These are phyloP conservation scores for Penicillium corylophilum DNA, from an alignment of 2,329 filamentous ascomycete genomes.

Conservation along the genomic window DNA sequence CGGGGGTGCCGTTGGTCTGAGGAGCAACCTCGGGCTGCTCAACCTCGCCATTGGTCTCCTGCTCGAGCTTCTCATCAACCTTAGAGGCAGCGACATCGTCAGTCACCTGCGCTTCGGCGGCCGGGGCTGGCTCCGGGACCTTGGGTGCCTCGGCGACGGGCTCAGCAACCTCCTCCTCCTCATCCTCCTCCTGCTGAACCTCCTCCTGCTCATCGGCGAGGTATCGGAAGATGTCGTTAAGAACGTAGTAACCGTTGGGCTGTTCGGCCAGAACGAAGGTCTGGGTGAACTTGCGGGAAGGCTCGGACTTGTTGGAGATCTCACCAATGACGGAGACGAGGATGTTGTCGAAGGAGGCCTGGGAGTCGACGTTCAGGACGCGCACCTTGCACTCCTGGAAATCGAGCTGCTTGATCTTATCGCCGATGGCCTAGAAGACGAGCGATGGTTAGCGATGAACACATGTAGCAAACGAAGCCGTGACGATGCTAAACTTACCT, in stretches of 20 bases:
- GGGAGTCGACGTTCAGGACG: constrained; percentile 95
- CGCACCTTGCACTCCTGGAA: constrained; percentile 98
- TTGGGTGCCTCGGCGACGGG: constrained; percentile 46
- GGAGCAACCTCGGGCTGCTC: constrained; percentile 31
- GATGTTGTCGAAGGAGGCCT: constrained; percentile 88
- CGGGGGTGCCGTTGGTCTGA: constrained; percentile 37
- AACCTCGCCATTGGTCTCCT: constrained; percentile 52
- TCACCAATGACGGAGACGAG: constrained; percentile 98
- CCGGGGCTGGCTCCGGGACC: constrained; percentile 26
- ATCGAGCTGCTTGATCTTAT: constrained; percentile 87
- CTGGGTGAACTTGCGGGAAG: constrained; percentile 95
- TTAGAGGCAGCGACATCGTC: constrained; percentile 49
- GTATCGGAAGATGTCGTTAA: constrained; percentile 97
- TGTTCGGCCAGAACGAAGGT: constrained; percentile 96
- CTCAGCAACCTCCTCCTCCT: constrained; percentile 41
- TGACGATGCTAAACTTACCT: constrained; percentile 57
- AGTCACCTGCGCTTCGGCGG: constrained; percentile 33
- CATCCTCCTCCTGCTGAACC: constrained; percentile 62
- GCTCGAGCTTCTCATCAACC: constrained; percentile 75
- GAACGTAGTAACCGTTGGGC: constrained; percentile 94
- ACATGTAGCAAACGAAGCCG: not conserved
- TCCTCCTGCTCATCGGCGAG: constrained; percentile 74
- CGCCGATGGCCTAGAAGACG: constrained; percentile 72
- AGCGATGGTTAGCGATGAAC: not conserved
- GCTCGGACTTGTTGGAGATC: constrained; percentile 88